Percentiles rank a stretch among this genome's conserved stretches.
Evolutionary conservation across 2,329 filamentous ascomycete genomes (phyloP).

Genomic region (Ophiocordyceps camponoti-rufipedis): DNA sequence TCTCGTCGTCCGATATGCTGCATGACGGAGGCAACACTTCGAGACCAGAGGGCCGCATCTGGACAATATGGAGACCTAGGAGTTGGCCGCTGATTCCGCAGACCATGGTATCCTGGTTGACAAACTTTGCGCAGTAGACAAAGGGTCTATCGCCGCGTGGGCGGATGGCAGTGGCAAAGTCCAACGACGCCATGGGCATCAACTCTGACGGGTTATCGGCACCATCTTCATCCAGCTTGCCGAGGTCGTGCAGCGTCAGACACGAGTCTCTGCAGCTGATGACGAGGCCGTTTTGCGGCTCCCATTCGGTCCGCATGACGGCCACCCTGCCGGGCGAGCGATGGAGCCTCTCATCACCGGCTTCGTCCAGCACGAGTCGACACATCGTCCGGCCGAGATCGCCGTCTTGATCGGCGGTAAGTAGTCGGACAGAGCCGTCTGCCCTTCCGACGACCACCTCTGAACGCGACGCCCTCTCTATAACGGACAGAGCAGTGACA

Average conservation of each 20-base stretch:
- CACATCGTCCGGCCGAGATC: background rate
- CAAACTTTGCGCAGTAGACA: constrained; percentile 22
- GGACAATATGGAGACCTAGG: constrained; percentile 26
- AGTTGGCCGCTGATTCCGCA: constrained; percentile 23
- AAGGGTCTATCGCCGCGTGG: constrained; percentile 8
- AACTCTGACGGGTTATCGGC: constrained; percentile 1
- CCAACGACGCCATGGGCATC: constrained; percentile 7
- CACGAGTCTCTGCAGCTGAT: constrained; percentile 13
- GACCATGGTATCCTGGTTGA: constrained; percentile 24
- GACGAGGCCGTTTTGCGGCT: constrained; percentile 10
- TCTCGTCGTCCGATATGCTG: constrained; percentile 7
- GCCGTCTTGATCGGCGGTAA: constrained; percentile 10
- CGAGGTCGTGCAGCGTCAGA: constrained; percentile 12
- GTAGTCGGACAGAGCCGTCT: constrained; percentile 27
- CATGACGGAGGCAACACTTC: constrained; percentile 8
- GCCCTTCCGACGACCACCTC: constrained; percentile 28
- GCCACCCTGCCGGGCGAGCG: constrained; percentile 9
- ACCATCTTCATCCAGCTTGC: background rate
- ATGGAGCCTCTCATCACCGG: too few species aligned
- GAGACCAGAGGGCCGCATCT: constrained; percentile 25
- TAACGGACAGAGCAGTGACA: constrained; percentile 25
- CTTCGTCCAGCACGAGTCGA: background rate
- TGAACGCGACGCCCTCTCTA: constrained; percentile 15
- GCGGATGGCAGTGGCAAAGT: constrained; percentile 7
- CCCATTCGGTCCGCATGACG: constrained; percentile 16